These are phyloP conservation scores for Retiboletus fuscus DNA, from an alignment of 1,284 basidiomycete genomes.

Conservation along the genomic window DNA sequence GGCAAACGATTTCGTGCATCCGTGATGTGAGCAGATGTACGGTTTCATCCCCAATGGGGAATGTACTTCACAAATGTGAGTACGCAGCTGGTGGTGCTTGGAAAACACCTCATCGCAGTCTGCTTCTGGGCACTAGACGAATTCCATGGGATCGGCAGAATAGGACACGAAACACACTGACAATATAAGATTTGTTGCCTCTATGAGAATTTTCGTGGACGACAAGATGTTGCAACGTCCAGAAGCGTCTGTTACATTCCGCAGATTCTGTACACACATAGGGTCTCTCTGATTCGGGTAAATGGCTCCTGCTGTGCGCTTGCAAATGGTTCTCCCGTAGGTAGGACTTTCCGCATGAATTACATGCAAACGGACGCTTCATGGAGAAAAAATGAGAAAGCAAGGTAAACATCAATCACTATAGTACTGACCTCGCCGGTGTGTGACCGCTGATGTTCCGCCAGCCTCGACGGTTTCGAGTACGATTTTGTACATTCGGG, in stretches of 20 bases:
- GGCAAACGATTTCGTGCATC: conserved; percentile 82
- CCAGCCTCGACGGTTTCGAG: conserved; percentile 84
- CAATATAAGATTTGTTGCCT: conserved; percentile 70
- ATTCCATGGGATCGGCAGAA: conserved; percentile 14
- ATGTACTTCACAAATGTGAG: conserved; percentile 80
- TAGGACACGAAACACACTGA: conserved; percentile 45
- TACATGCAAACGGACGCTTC: conserved; percentile 87
- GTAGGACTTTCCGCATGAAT: conserved; percentile 83
- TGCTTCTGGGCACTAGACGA: conserved; percentile 67
- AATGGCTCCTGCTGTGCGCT: conserved; percentile 85
- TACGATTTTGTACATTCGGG: conserved; percentile 85
- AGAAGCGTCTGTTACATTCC: conserved; percentile 86
- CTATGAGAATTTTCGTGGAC: conserved; percentile 77
- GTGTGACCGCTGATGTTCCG: conserved; percentile 88
- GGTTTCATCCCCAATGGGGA: conserved; percentile 84
- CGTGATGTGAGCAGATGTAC: conserved; percentile 77
- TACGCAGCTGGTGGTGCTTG: conserved; percentile 85
- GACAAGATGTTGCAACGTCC: conserved; percentile 89
- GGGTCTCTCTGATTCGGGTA: conserved; percentile 73
- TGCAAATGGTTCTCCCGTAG: conserved; percentile 88
- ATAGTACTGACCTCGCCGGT: conserved; percentile 78
- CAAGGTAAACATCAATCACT: background rate
- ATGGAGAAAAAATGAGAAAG: conserved; percentile 17
- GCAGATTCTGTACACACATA: conserved; percentile 68
- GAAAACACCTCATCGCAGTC: conserved; percentile 75